phyloP scores from a whole-genome alignment of 208 protist genomes.

The Leishmania martiniquensis region DNA sequence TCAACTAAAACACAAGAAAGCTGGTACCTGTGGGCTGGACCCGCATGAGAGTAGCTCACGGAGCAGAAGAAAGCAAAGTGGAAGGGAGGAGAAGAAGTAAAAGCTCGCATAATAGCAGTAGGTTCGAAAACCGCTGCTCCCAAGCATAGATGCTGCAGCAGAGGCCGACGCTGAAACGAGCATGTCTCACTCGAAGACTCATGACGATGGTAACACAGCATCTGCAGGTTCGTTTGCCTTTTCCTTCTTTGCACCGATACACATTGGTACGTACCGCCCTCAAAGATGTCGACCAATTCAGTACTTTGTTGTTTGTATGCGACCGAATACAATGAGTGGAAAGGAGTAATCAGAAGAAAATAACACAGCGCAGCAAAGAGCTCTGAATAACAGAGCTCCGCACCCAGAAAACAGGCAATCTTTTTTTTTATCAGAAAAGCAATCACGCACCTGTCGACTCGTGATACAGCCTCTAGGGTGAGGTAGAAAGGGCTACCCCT shows the following conservation, averaged over 20 bases:
- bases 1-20: neutral
- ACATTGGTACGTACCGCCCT: neutral
- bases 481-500: neutral
- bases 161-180: neutral
- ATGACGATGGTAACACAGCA: neutral
- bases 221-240: too few species aligned
- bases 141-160: neutral
- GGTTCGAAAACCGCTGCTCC: neutral
- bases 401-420: neutral
- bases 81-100: neutral
- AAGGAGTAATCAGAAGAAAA: neutral
- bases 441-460: neutral
- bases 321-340: constrained; percentile 3
- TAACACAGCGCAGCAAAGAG: neutral
- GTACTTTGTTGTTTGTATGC: neutral
- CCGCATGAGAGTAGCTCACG: neutral
- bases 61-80: neutral
- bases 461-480: neutral
- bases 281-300: neutral
- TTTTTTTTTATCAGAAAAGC: neutral
- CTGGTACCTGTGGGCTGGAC: neutral
- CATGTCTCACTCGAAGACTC: neutral
- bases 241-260: too few species aligned
- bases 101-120: neutral
- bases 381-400: neutral